Percentiles rank a stretch among this genome's conserved stretches.
phyloP scores from a whole-genome alignment of 2,329 filamentous ascomycete genomes.

The Penicillium hordei region DNA sequence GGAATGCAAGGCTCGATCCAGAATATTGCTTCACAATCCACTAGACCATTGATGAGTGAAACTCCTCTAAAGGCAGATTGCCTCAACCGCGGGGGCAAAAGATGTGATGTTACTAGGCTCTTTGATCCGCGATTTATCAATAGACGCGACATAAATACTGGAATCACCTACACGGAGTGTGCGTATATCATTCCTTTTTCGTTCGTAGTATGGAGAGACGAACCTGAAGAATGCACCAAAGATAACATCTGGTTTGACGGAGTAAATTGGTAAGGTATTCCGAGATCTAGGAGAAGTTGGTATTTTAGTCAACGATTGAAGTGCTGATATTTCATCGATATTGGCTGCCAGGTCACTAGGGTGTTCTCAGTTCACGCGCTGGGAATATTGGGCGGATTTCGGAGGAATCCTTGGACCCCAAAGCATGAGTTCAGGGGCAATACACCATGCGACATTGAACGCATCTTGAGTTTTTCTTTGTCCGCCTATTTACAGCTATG shows the following conservation, averaged over 20 bases:
- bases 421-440: too few relatives aligned
- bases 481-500: too few relatives aligned
- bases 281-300: too few relatives aligned
- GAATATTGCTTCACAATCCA: neutral
- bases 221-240: too few relatives aligned
- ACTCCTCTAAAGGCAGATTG: neutral
- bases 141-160: neutral
- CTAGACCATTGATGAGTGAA: neutral
- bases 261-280: too few relatives aligned
- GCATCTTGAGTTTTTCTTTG: neutral
- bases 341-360: neutral
- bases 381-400: too few relatives aligned
- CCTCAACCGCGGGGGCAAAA: neutral
- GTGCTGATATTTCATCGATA: neutral
- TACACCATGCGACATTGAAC: neutral
- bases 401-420: too few relatives aligned
- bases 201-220: too few relatives aligned
- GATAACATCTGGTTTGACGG: too few relatives aligned
- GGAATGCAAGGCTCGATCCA: neutral
- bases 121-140: neutral
- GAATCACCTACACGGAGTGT: too few relatives aligned
- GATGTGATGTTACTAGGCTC: neutral
- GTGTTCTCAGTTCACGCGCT: neutral
- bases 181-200: too few relatives aligned
- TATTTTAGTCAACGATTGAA: neutral